A percentile compares a stretch with the other conserved stretches of the same genome.
These are phyloP conservation scores for Malus hybrid DNA, from an alignment of 331 rosid genomes.

Conservation along the genomic window DNA sequence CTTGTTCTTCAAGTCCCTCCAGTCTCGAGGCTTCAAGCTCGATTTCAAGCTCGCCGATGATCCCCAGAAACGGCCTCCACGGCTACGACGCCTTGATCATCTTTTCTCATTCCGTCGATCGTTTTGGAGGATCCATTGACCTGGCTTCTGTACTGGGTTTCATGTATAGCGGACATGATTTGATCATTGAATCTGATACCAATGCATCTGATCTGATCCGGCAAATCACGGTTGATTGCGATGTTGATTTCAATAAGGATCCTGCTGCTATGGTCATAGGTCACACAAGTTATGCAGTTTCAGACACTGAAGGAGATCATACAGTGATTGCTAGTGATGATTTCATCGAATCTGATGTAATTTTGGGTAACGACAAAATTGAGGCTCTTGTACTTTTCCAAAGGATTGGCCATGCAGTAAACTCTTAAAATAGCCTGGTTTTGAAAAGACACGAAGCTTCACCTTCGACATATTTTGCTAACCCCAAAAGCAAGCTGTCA, in stretches of 20 bases:
- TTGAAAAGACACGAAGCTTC: slow-evolving; percentile 84
- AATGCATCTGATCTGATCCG: slow-evolving; percentile 76
- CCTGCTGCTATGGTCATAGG: slow-evolving; percentile 60
- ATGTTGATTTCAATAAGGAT: slow-evolving; percentile 89
- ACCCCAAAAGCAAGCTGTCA: slow-evolving; percentile 69
- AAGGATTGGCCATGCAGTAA: slow-evolving; percentile 84
- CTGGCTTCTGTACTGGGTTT: slow-evolving; percentile 62
- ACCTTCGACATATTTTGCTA: slow-evolving; percentile 82
- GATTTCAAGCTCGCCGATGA: slow-evolving; percentile 25
- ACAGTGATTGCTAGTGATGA: slow-evolving; percentile 73
- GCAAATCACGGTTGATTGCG: slow-evolving; percentile 68
- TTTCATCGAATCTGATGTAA: slow-evolving; percentile 58
- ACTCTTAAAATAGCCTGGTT: slow-evolving; percentile 82
- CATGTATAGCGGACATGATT: slow-evolving; percentile 87
- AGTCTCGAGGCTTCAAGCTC: slow-evolving; percentile 87
- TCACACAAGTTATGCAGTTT: slow-evolving; percentile 69
- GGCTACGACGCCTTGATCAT: slow-evolving; percentile 69
- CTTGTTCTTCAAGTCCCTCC: slow-evolving; percentile 67
- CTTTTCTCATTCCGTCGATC: slow-evolving; percentile 70
- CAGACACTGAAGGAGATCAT: slow-evolving; percentile 70
- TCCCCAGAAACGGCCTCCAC: slow-evolving; percentile 80
- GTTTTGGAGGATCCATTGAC: slow-evolving; percentile 82
- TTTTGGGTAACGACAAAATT: slow-evolving; percentile 63
- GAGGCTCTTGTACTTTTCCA: slow-evolving; percentile 98
- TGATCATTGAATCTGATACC: slow-evolving; percentile 53